These are phyloP conservation scores for Gastrolobium bilobum DNA, from an alignment of 306 rosid species.

Conservation along the genomic window DNA sequence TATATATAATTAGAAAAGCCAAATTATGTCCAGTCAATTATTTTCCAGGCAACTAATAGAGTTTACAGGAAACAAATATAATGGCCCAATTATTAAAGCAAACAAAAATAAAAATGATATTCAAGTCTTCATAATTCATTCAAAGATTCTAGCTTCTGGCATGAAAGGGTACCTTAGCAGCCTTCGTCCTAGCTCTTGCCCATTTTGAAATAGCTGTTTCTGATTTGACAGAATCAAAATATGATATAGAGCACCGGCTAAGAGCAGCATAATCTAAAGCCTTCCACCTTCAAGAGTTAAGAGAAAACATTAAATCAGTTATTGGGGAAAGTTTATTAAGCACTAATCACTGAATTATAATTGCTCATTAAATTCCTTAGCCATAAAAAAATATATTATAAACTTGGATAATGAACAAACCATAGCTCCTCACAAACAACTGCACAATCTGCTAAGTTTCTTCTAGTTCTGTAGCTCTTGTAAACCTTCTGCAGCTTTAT, in stretches of 20 bases:
- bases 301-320: conserved; percentile 24
- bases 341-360: not conserved
- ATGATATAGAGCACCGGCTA: conserved; percentile 61
- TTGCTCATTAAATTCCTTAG: not conserved
- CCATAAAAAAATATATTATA: not conserved
- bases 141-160: conserved; percentile 27
- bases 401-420: conserved; percentile 54
- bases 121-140: conserved; percentile 9
- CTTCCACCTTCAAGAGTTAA: conserved; percentile 72
- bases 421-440: conserved; percentile 88
- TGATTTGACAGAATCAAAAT: conserved; percentile 65
- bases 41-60: conserved; percentile 2
- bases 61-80: conserved; percentile 19
- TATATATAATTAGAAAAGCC: conserved; percentile 38
- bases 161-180: conserved; percentile 75
- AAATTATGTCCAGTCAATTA: conserved; percentile 29
- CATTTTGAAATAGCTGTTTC: conserved; percentile 81
- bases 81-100: conserved; percentile 23
- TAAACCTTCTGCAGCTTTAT: conserved; percentile 82
- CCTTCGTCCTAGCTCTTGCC: conserved; percentile 82
- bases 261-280: conserved; percentile 77
- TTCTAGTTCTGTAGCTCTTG: conserved; percentile 79
- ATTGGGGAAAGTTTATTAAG: not conserved
- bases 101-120: not conserved
- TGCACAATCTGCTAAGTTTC: conserved; percentile 90